A percentile compares a stretch with the other conserved stretches of the same genome.
Conservation (phyloP, 257 asterid species). For the Capsicum rhomboideum region DNA sequence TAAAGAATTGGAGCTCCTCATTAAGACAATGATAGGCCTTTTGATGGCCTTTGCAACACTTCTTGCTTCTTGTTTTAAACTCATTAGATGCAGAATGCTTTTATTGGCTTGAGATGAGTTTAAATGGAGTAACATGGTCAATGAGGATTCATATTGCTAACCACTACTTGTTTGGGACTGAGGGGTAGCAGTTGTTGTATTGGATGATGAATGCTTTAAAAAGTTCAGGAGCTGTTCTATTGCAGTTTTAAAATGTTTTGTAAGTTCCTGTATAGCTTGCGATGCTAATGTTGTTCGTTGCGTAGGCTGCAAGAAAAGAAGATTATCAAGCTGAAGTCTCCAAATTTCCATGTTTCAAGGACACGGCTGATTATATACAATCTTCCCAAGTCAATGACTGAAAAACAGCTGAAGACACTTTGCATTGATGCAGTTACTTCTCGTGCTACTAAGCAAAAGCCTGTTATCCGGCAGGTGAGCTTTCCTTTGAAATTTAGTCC, state of each 20-base stretch:
- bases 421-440: conserved; percentile 71
- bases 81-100: background rate
- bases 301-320: conserved; percentile 84
- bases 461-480: conserved; percentile 76
- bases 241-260: background rate
- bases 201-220: background rate
- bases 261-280: background rate
- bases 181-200: background rate
- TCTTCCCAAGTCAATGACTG: conserved; percentile 75
- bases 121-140: background rate
- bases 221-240: background rate
- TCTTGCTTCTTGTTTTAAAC: background rate
- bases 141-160: background rate
- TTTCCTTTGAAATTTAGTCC: conserved; percentile 6
- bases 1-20: background rate
- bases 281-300: background rate
- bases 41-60: background rate
- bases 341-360: conserved; percentile 83
- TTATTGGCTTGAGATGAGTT: background rate
- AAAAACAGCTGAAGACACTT: conserved; percentile 46
- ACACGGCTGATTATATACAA: conserved; percentile 85
- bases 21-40: background rate
- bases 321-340: conserved; percentile 73
- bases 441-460: conserved; percentile 92
- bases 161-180: background rate